These are phyloP conservation scores for Aquilaria malaccensis DNA, from an alignment of 345 rosid species.

Conservation along the genomic window DNA sequence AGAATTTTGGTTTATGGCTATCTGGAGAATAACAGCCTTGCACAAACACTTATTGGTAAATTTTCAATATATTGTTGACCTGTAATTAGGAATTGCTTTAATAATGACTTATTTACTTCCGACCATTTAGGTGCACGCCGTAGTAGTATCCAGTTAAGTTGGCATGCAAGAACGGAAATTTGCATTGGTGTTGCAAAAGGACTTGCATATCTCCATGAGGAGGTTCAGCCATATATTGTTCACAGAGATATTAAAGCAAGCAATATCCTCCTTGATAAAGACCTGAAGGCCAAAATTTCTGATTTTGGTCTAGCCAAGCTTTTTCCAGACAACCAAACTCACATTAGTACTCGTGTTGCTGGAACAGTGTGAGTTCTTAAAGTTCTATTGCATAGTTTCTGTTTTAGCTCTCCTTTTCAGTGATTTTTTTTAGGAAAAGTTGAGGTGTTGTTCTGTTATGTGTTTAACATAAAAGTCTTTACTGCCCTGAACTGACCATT, in stretches of 20 bases:
- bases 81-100: background rate
- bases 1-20: slow-evolving; percentile 65
- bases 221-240: slow-evolving; percentile 48
- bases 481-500: background rate
- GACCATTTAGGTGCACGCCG: slow-evolving; percentile 28
- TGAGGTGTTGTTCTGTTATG: background rate
- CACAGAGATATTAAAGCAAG: slow-evolving; percentile 82
- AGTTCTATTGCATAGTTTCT: background rate
- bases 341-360: slow-evolving; percentile 65
- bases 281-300: slow-evolving; percentile 56
- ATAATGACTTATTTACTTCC: slow-evolving; percentile 1
- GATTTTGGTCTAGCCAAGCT: slow-evolving; percentile 82
- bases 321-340: slow-evolving; percentile 51
- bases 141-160: slow-evolving; percentile 41
- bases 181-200: slow-evolving; percentile 66
- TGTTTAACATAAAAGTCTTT: background rate
- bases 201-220: slow-evolving; percentile 67
- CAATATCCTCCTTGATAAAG: slow-evolving; percentile 53
- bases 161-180: slow-evolving; percentile 41
- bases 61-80: background rate
- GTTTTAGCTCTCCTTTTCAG: slow-evolving; percentile 1
- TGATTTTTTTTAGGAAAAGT: background rate
- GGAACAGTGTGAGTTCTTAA: slow-evolving; percentile 53
- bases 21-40: slow-evolving; percentile 68
- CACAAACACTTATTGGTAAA: slow-evolving; percentile 60